These are phyloP conservation scores for Berberis vulgaris DNA, from an alignment of 164 flowering plant genomes.

Conservation along the genomic window DNA sequence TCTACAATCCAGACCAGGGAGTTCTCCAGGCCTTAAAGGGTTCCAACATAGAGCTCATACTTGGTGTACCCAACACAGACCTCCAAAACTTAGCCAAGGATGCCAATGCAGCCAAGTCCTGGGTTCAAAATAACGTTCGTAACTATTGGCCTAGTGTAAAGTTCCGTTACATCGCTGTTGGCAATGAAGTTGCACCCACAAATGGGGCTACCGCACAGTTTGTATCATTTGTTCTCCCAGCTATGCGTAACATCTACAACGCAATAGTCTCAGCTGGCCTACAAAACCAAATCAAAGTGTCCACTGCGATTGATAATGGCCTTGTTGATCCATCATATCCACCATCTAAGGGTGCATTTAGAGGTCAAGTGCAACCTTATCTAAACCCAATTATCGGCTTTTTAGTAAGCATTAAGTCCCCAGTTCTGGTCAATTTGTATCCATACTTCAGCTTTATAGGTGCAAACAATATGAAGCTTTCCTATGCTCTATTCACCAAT, in stretches of 20 bases:
- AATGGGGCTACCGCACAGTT: slow-evolving; percentile 2
- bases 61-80: slow-evolving; percentile 30
- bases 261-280: slow-evolving; percentile 25
- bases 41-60: slow-evolving; percentile 32
- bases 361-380: background rate
- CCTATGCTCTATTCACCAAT: slow-evolving; percentile 29
- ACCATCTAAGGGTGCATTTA: slow-evolving; percentile 25
- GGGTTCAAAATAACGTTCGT: slow-evolving; percentile 31
- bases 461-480: slow-evolving; percentile 7
- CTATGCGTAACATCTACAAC: slow-evolving; percentile 23
- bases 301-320: slow-evolving; percentile 15
- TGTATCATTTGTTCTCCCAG: slow-evolving; percentile 28
- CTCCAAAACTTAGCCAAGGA: slow-evolving; percentile 26
- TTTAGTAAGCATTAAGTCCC: slow-evolving; percentile 13
- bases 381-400: slow-evolving; percentile 21
- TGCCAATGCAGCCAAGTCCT: slow-evolving; percentile 22
- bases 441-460: slow-evolving; percentile 22
- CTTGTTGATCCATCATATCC: slow-evolving; percentile 20
- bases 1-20: slow-evolving; percentile 8
- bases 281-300: slow-evolving; percentile 21
- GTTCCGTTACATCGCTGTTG: slow-evolving; percentile 35
- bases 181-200: slow-evolving; percentile 35
- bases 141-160: slow-evolving; percentile 19
- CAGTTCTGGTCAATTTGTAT: slow-evolving; percentile 32
- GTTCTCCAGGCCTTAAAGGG: slow-evolving; percentile 31